These are phyloP conservation scores for Pyrenula aspistea DNA, from an alignment of 495 filamentous ascomycete species.

Conservation along the genomic window DNA sequence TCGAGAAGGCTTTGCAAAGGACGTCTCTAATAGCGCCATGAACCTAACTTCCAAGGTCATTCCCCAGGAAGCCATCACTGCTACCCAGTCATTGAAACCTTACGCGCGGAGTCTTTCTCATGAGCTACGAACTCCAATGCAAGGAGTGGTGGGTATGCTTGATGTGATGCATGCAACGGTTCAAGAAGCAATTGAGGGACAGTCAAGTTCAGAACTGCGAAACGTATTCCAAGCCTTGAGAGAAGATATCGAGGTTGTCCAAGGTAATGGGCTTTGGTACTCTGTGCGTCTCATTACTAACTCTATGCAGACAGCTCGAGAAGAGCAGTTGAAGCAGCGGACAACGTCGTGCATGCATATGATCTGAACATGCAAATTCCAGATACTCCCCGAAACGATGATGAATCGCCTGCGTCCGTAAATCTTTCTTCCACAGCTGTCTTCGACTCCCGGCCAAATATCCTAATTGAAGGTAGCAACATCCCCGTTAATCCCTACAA, in stretches of 20 bases:
- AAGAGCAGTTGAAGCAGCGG: constrained; percentile 67
- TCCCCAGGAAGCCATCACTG: constrained; percentile 36
- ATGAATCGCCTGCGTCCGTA: constrained; percentile 22
- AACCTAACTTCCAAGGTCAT: constrained; percentile 23
- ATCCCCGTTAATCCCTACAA: constrained; percentile 36
- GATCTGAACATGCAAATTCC: constrained; percentile 77
- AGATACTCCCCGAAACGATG: constrained; percentile 37
- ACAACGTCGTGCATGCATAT: constrained; percentile 81
- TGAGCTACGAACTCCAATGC: constrained; percentile 74
- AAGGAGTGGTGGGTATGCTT: constrained; percentile 75
- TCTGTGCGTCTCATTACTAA: not conserved
- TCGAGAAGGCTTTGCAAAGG: constrained; percentile 28
- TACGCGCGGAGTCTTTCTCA: constrained; percentile 72
- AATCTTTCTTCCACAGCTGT: constrained; percentile 8
- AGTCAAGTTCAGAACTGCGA: constrained; percentile 34
- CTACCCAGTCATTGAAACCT: constrained; percentile 58
- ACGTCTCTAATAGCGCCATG: not conserved
- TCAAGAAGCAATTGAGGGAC: constrained; percentile 51
- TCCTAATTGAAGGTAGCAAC: constrained; percentile 32
- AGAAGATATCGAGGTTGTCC: constrained; percentile 65
- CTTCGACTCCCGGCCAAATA: constrained; percentile 22
- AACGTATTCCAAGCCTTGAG: constrained; percentile 52
- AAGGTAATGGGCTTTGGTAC: constrained; percentile 32
- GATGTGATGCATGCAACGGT: constrained; percentile 78
- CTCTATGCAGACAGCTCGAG: constrained; percentile 52